Percentiles rank a stretch among this genome's conserved stretches.
Evolutionary conservation across 495 filamentous ascomycete species (phyloP).

Genomic region (Talaromyces thailandensis): DNA sequence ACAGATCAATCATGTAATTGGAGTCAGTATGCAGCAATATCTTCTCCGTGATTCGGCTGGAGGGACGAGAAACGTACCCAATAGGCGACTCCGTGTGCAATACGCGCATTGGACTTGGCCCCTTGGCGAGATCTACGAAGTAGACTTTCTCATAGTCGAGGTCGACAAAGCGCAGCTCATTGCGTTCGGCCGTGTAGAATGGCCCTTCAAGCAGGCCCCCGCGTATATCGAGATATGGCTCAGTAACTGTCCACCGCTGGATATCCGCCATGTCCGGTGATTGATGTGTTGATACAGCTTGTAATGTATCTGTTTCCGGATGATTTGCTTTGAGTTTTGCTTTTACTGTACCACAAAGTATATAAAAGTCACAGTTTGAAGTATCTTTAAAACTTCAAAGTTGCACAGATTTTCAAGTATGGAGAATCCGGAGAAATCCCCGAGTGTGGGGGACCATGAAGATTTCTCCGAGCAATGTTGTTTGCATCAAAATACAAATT

Average conservation of each 20-base stretch:
- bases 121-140: conserved; percentile 56
- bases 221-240: conserved; percentile 66
- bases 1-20: background rate
- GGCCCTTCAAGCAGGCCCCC: conserved; percentile 79
- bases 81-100: conserved; percentile 58
- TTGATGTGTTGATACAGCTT: background rate
- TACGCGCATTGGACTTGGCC: conserved; percentile 53
- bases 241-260: conserved; percentile 34
- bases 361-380: background rate
- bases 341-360: background rate
- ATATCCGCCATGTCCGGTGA: too few species aligned
- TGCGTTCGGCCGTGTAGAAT: conserved; percentile 58
- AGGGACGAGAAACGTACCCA: conserved; percentile 31
- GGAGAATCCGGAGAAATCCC: background rate
- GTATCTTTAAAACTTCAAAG: background rate
- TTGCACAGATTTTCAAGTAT: background rate
- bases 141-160: conserved; percentile 75
- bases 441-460: background rate
- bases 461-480: background rate
- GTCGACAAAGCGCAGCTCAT: conserved; percentile 81
- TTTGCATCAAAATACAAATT: background rate
- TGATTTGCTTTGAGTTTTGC: background rate
- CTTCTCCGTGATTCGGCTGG: background rate
- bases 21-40: background rate
- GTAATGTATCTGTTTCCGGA: background rate